Evolutionary conservation across 768 basidiomycete species (phyloP).

Genomic region (Mycena epipterygia): DNA sequence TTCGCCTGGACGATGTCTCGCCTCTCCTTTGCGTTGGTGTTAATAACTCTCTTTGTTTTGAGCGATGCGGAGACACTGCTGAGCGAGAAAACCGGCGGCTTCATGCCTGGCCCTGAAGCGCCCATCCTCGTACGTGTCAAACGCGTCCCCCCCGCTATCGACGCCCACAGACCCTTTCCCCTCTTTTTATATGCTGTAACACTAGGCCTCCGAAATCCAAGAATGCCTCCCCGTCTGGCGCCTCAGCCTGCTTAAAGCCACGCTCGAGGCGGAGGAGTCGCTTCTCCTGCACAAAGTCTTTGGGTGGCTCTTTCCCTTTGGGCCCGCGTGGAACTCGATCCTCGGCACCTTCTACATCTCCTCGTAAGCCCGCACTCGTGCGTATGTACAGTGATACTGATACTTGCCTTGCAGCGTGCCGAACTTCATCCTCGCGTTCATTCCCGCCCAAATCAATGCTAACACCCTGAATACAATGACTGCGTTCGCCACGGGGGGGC

Average conservation of each 20-base stretch:
- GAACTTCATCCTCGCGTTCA: conserved; percentile 95
- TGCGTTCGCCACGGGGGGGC: conserved; percentile 92
- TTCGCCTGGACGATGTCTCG: conserved; percentile 26
- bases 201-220: conserved; percentile 26
- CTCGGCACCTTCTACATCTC: conserved; percentile 97
- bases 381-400: not conserved
- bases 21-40: conserved; percentile 2
- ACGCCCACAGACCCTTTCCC: too few relatives aligned
- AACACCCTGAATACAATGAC: conserved; percentile 95
- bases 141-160: not conserved
- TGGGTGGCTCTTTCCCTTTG: conserved; percentile 88
- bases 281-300: conserved; percentile 87
- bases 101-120: conserved; percentile 29
- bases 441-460: conserved; percentile 88
- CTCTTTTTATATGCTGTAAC: too few relatives aligned
- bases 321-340: conserved; percentile 90
- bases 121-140: conserved; percentile 30
- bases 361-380: conserved; percentile 71
- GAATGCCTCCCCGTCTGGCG: conserved; percentile 35
- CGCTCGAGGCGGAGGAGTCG: conserved; percentile 74
- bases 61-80: not conserved
- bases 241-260: conserved; percentile 71
- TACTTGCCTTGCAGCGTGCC: conserved; percentile 72
- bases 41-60: conserved; percentile 5
- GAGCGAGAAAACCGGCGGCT: conserved; percentile 10